Base-by-base conservation (phyloP, 1,284 basidiomycete genomes). In the Hortiboletus rubellus region DNA sequence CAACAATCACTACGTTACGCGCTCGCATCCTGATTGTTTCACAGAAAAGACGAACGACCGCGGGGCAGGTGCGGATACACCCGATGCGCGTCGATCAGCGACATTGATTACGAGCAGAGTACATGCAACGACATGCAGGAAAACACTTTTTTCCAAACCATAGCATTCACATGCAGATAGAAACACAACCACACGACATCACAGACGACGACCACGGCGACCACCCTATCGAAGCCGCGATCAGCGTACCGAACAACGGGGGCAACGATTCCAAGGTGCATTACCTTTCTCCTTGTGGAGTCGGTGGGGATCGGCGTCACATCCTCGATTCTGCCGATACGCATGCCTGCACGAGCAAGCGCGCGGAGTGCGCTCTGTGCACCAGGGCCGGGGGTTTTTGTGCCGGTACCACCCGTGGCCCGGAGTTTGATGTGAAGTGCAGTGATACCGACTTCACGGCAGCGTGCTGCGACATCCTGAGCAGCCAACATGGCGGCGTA, bases 401-500 rank as follows among this genome's bases (percentile, higher is more conserved):
- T 98, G 68, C 94, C 94, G 63, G 95, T 98, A 76, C 96, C 96
- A 76, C 96, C 97, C 61, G 96, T 99, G 57, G 97, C 96, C 69
- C 96, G 91, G 72, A 99, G 89, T 84, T 98, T 98, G 81, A 96
- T 87, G 82, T 96, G 94, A 58, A 98, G 89, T 59, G 96, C 96
- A 66, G 92, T 98, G 81, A 99, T 93, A 63, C 97, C 96, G 68
- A 98, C 93, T 81, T 99, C 97, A 76, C 94, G 94, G 91, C 96
- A 99, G 69, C 96, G 93, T 58, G 83, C 77, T 62, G 96, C 96
- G 67, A 95, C 94, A 73, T 98, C 96, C 82, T 98, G 96, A 55
- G 96, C 96, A 63, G 96, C 96, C 78, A 98, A 85, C 96, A 99
- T 98, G 75, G 97, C 97, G 63, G 96, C 97, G 81, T 98, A 99